Conservation (phyloP, 805 yeast species). For the Cyberlindnera euphorbiae region DNA sequence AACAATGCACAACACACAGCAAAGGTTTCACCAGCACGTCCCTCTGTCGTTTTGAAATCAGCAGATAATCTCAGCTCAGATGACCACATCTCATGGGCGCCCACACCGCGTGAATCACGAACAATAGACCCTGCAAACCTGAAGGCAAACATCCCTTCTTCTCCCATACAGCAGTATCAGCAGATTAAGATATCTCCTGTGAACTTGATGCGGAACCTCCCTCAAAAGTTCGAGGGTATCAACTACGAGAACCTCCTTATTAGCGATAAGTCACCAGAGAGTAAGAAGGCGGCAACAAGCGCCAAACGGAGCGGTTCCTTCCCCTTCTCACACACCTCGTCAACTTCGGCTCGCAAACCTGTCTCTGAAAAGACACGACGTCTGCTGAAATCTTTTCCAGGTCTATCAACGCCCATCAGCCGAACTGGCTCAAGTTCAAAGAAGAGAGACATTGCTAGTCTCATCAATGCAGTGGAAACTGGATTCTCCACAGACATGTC, state of each 20-base stretch:
- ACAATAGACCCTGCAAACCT: constrained; percentile 4
- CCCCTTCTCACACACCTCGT: no score
- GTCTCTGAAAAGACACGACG: constrained; percentile 5
- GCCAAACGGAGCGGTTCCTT: constrained; percentile 13
- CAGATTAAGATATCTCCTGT: constrained; percentile 11
- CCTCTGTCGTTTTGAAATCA: constrained; percentile 3
- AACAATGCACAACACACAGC: background rate
- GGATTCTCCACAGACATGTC: constrained; percentile 4
- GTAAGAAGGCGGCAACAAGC: constrained; percentile 1
- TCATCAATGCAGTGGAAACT: constrained; percentile 16
- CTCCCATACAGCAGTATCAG: constrained; percentile 18
- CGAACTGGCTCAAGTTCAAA: constrained; percentile 4
- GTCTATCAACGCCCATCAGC: constrained; percentile 10
- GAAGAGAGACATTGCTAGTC: constrained; percentile 16
- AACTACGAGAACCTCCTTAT: constrained; percentile 20
- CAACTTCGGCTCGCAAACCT: constrained; percentile 4
- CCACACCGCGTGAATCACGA: constrained; percentile 21
- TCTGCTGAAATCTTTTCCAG: constrained; percentile 5
- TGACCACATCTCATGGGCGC: constrained; percentile 27
- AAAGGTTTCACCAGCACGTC: constrained; percentile 5
- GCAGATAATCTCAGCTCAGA: constrained; percentile 21
- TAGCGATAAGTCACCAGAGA: constrained; percentile 17
- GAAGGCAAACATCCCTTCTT: constrained; percentile 20
- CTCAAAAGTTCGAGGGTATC: constrained; percentile 17
- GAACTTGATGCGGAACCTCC: constrained; percentile 15